These are phyloP conservation scores for Wallacemonas sp. DNA, from an alignment of 208 protist genomes.

Conservation along the genomic window DNA sequence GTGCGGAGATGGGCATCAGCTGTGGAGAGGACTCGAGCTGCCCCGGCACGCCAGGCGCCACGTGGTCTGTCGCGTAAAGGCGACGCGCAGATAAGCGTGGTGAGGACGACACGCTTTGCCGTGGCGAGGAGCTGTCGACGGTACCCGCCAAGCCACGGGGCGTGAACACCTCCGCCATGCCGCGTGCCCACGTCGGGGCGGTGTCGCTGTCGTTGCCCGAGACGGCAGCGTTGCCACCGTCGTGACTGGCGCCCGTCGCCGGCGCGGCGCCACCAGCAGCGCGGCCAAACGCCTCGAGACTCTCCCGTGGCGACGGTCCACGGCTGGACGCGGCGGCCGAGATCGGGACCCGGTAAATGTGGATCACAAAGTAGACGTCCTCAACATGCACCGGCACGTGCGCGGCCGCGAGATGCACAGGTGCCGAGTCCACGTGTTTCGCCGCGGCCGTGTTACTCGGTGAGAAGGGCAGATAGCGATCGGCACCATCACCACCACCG, in stretches of 20 bases:
- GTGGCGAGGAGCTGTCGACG: constrained; percentile 45
- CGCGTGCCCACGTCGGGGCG: constrained; percentile 43
- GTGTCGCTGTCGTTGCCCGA: constrained; percentile 1
- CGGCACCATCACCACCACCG: neutral
- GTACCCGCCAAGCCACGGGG: constrained; percentile 55
- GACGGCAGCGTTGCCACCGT: neutral
- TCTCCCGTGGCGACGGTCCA: constrained; percentile 4
- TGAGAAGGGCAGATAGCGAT: neutral
- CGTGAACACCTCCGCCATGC: constrained; percentile 60
- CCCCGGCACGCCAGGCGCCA: neutral
- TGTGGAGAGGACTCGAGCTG: constrained; percentile 4
- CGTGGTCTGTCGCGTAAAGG: neutral
- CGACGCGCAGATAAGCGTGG: constrained; percentile 5
- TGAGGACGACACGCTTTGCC: constrained; percentile 11
- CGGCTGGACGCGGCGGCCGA: constrained; percentile 1
- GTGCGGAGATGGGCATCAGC: neutral
- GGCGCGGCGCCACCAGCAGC: neutral
- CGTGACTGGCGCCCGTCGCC: neutral
- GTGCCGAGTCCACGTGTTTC: constrained; percentile 29
- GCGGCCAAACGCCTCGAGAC: neutral
- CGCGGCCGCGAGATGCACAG: constrained; percentile 40
- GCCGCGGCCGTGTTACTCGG: constrained; percentile 12
- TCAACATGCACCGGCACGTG: constrained; percentile 32
- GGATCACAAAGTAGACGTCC: constrained; percentile 62
- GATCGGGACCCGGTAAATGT: constrained; percentile 43